Evolutionary conservation across 352 stramenopile species (phyloP), one percentile per base, ranked within the genome.

Genomic region (Pythium aphanidermatum): DNA sequence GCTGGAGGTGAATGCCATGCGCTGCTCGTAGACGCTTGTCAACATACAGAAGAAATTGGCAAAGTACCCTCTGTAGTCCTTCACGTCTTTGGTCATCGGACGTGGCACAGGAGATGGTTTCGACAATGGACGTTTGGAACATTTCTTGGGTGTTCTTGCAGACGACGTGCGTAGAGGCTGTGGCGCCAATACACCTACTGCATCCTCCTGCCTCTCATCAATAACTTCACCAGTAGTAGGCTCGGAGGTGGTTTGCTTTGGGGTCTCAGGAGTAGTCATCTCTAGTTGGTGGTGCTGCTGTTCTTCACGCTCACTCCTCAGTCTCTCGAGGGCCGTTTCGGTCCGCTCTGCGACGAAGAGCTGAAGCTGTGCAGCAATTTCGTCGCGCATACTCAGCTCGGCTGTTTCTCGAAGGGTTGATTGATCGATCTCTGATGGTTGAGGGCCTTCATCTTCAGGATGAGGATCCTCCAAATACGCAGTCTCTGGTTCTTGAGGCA

Each of bases 31-130:
- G 12, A 86, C 70, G 29, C 68, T 74, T 2, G 77, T 86, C 36
- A 89, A 60, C 28, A 86, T 86, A 60, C 77, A 89, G 51, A 76
- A 70, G 45, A 89, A 89, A 31, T 75, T 85, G 43, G 40, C 55
- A 53, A 86, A 89, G 47, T 81, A 81, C 26, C 43, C 49, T 5
- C 64, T 55, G 44, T 89, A 89, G 54, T 86, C 74, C 23, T 61
- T 63, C 31, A 64, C 66, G 4, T 64, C 45, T 23, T 58, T 59
- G 10, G 28, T n/a, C 1, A 54, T 17, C 3, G 24, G 14, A 6
- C 50, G 30, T 7, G 57, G 52, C 10, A 65, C 43, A 35, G n/a
- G n/a, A 5, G 33, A 10, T 41, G 23, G 8, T 31, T 29, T 48
- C 19, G 31, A 13, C n/a, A 17, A 10, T 27, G 2, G 10, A 54